These are phyloP conservation scores for Ceratobasidium sp. DNA, from an alignment of 1,284 basidiomycete genomes.

Conservation along the genomic window DNA sequence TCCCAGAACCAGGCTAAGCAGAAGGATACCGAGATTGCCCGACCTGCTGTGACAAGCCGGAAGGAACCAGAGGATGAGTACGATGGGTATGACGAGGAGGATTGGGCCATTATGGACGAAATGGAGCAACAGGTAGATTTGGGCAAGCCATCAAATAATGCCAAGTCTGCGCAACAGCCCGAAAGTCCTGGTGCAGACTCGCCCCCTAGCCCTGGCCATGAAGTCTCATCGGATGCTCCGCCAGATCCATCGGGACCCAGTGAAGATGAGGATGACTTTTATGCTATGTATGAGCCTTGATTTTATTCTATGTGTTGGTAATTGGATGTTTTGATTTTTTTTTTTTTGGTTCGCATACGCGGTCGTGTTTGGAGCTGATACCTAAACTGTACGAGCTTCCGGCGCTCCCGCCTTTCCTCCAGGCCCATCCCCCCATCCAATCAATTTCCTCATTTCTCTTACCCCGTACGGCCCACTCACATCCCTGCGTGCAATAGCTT, in stretches of 20 bases:
- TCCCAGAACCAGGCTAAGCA: conserved; percentile 50
- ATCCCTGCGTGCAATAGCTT: conserved; percentile 61
- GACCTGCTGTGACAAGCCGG: background rate
- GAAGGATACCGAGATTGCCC: conserved; percentile 14
- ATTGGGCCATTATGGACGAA: conserved; percentile 46
- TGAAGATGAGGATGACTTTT: conserved; percentile 41
- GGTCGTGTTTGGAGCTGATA: background rate
- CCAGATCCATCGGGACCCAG: conserved; percentile 29
- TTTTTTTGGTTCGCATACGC: background rate
- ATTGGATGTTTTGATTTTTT: conserved; percentile 6
- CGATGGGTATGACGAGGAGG: conserved; percentile 41
- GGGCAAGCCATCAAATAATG: background rate
- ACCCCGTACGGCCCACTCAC: conserved; percentile 80
- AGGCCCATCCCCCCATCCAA: conserved; percentile 66
- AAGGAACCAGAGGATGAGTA: conserved; percentile 6
- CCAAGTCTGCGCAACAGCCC: background rate
- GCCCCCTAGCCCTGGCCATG: conserved; percentile 17
- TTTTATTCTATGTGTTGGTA: background rate
- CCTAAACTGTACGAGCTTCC: conserved; percentile 2
- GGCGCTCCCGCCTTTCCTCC: background rate
- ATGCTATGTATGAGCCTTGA: conserved; percentile 42
- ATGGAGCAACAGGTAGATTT: conserved; percentile 46
- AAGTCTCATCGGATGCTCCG: conserved; percentile 38
- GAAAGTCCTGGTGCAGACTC: conserved; percentile 1
- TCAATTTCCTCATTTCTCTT: conserved; percentile 76